Percentiles rank a stretch among this genome's conserved stretches.
phyloP scores from a whole-genome alignment of 176 grass and related monocot species.

The Hsuehochloa calcarea region DNA sequence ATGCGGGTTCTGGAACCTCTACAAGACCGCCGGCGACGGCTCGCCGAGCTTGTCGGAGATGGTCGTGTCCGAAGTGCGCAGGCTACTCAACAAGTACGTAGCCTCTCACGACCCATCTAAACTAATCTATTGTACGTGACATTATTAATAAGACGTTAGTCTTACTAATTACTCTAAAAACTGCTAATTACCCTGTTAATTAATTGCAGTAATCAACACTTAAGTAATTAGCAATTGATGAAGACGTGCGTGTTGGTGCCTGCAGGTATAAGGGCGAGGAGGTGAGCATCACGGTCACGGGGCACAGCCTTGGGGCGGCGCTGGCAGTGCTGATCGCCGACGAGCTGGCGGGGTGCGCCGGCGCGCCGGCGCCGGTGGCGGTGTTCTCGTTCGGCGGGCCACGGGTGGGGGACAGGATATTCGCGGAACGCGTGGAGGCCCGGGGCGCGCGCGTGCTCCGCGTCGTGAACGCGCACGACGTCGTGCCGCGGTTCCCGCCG shows the following conservation, averaged over 20 bases:
- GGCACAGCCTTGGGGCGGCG: constrained; percentile 61
- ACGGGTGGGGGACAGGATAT: constrained; percentile 41
- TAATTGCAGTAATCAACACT: not conserved
- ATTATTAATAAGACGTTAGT: not conserved
- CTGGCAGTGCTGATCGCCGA: constrained; percentile 61
- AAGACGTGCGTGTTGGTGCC: not conserved
- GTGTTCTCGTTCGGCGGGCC: constrained; percentile 71
- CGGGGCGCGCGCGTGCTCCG: constrained; percentile 60
- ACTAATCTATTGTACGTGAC: not conserved
- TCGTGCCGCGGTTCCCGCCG: constrained; percentile 51
- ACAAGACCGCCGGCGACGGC: constrained; percentile 31
- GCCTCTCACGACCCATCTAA: not conserved
- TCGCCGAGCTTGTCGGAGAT: constrained; percentile 44
- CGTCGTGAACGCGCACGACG: constrained; percentile 63
- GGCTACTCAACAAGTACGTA: constrained; percentile 29
- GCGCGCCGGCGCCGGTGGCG: constrained; percentile 12
- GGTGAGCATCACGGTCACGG: constrained; percentile 57
- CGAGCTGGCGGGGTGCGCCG: constrained; percentile 24
- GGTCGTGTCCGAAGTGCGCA: constrained; percentile 43
- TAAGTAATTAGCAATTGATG: not conserved
- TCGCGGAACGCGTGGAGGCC: constrained; percentile 45
- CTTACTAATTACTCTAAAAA: not conserved
- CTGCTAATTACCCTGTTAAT: not conserved
- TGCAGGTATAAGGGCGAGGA: constrained; percentile 39
- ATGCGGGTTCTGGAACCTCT: constrained; percentile 66